Evolutionary conservation across 352 stramenopile genomes (phyloP), one percentile per base, ranked within the genome.

Genomic region (Poterioochromonas sp.): DNA sequence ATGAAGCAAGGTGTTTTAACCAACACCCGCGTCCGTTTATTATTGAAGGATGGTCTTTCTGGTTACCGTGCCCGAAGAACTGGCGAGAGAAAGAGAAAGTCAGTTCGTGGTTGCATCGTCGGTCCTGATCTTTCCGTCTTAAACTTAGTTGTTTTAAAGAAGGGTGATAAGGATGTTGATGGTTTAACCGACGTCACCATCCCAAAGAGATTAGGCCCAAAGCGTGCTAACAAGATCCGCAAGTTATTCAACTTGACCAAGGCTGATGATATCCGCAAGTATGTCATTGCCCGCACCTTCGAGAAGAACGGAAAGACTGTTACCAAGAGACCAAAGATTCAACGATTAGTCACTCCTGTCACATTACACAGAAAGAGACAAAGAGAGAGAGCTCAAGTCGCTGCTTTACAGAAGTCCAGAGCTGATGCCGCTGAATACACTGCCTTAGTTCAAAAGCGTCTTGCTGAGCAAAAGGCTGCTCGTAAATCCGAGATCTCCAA

Each of bases 1-100:
- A 99, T 99, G 96, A 98, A 98, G 92, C 96, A 99, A 90, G 96
- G 96, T 91, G 93, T 99, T 79, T 89, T 99, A 79, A 96, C 92
- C 73, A 97, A 98, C 88, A 92, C 94, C 86, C 95, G 96, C 88
- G 96, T 98, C 44, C 92, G 95, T 83, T 92, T 99, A 62, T 87
- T 99, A n/a, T 91, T 98, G 43, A 89, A 90, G 77, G 97, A 98
- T 88, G 95, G 95, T 83, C 92, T 97, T 86, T 95, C 96, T 86
- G 97, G 94, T 87, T 99, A 99, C 90, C 87, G 90, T 76, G 85
- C 85, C 71, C 87, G 89, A 76, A 85, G 89, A 79, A 83, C 84
- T 60, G 96, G 96, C 84, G 96, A 99, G 89, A 93, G 96, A 86
- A 95, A 95, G 89, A 93, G 96, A 87, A 99, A 99, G 89, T 98